Conservation (phyloP, 2,329 filamentous ascomycete species). For the Aspergillus sojae region DNA sequence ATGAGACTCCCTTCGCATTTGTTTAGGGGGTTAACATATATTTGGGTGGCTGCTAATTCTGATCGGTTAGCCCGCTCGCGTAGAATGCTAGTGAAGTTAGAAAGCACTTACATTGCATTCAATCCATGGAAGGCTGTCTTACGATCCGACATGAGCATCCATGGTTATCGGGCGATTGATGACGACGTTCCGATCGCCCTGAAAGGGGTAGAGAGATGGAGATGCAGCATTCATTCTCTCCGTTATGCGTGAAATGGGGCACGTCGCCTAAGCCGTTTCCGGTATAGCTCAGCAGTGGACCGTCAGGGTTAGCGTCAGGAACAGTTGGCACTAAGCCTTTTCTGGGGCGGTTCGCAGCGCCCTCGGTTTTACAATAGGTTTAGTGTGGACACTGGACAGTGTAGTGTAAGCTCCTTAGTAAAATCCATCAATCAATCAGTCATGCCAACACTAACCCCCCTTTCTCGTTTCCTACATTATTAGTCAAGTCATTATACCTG, state of each 20-base stretch:
- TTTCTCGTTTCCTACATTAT: neutral
- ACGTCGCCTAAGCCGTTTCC: neutral
- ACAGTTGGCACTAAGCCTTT: slow-evolving; percentile 11
- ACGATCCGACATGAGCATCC: neutral
- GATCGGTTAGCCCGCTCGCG: neutral
- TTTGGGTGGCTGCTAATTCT: neutral
- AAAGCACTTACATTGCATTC: too few species aligned
- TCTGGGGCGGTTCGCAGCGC: slow-evolving; percentile 9
- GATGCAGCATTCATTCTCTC: neutral
- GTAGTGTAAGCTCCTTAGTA: neutral
- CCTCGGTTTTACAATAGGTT: neutral
- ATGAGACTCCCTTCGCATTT: slow-evolving; percentile 9
- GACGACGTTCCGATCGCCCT: neutral
- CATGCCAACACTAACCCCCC: neutral
- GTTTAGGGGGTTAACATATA: neutral
- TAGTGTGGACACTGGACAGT: neutral
- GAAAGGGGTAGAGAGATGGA: neutral
- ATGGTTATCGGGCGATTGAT: neutral
- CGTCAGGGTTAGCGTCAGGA: slow-evolving; percentile 12
- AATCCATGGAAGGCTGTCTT: neutral
- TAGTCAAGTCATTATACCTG: neutral
- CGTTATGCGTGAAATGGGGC: neutral
- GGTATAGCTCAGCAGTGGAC: neutral
- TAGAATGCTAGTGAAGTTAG: neutral
- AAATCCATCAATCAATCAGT: neutral